Evolutionary conservation across 106 monocot species (phyloP).

Genomic region (Acorus calamus): DNA sequence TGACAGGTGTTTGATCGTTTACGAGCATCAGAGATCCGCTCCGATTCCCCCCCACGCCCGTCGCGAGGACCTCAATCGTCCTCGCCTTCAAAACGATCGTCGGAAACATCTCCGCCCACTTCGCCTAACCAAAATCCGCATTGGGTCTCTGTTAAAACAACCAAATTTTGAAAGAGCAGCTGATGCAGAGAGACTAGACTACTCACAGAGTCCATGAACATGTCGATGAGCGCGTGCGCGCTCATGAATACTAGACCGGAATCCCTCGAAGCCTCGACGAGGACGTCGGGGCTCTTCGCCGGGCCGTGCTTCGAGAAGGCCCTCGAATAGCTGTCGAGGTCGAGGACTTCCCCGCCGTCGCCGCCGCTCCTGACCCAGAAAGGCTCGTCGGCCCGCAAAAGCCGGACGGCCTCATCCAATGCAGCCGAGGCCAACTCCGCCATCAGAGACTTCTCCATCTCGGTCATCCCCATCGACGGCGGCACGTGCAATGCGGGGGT

Average conservation of each 20-base stretch:
- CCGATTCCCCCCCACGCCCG: slow-evolving; percentile 47
- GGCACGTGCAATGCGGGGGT: slow-evolving; percentile 32
- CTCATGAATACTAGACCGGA: slow-evolving; percentile 46
- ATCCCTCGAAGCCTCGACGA: slow-evolving; percentile 61
- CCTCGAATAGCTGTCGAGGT: slow-evolving; percentile 60
- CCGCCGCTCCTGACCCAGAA: slow-evolving; percentile 51
- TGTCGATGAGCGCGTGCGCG: slow-evolving; percentile 49
- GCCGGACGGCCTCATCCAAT: slow-evolving; percentile 67
- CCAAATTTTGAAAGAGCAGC: background rate
- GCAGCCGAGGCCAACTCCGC: slow-evolving; percentile 64
- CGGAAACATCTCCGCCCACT: slow-evolving; percentile 77
- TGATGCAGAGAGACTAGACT: background rate
- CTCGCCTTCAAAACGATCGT: slow-evolving; percentile 68
- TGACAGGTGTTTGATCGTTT: background rate
- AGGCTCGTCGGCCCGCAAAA: slow-evolving; percentile 64
- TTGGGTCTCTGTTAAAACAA: background rate
- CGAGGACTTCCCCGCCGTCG: slow-evolving; percentile 46
- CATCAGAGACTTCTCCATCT: slow-evolving; percentile 84
- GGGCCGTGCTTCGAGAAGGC: slow-evolving; percentile 39
- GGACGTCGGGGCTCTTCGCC: slow-evolving; percentile 24
- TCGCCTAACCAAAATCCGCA: slow-evolving; percentile 28
- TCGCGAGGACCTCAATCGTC: slow-evolving; percentile 60
- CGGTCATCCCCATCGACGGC: slow-evolving; percentile 24
- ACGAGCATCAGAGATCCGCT: slow-evolving; percentile 78
- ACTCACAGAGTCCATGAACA: slow-evolving; percentile 79